Evolutionary conservation across 768 basidiomycete genomes (phyloP).

Genomic region (Kwoniella newhampshirensis): DNA sequence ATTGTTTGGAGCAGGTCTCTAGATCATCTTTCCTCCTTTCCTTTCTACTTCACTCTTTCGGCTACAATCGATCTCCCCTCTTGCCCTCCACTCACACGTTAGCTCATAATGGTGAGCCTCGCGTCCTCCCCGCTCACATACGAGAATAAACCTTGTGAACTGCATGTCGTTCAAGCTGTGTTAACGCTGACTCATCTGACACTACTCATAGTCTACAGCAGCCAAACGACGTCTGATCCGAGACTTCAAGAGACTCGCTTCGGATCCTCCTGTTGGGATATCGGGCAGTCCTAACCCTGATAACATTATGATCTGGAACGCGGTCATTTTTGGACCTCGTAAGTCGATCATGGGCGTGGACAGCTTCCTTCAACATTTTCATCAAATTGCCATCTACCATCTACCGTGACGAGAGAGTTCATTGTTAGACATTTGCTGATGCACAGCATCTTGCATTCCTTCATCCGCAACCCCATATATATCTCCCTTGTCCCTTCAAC

Average conservation of each 20-base stretch:
- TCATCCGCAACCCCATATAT: neutral
- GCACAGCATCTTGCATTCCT: neutral
- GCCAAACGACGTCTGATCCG: slow-evolving; percentile 93
- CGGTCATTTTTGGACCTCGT: slow-evolving; percentile 99
- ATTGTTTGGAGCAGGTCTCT: too few species aligned
- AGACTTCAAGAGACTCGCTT: slow-evolving; percentile 93
- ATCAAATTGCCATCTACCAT: too few species aligned
- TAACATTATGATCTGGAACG: slow-evolving; percentile 99
- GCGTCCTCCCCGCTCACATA: neutral
- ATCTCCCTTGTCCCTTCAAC: neutral
- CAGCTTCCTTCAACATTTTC: neutral
- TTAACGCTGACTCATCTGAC: neutral
- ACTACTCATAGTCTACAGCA: slow-evolving; percentile 74
- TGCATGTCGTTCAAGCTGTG: neutral
- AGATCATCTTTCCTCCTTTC: too few species aligned
- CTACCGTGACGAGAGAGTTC: too few species aligned
- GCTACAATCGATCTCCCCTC: too few species aligned
- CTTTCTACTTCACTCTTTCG: too few species aligned
- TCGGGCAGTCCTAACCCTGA: slow-evolving; percentile 96
- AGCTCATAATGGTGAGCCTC: slow-evolving; percentile 6
- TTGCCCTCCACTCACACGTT: too few species aligned
- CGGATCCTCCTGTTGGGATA: slow-evolving; percentile 92
- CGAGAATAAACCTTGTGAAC: too few species aligned
- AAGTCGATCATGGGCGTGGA: slow-evolving; percentile 46
- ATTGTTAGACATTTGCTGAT: neutral